phyloP scores from a whole-genome alignment of 2,329 filamentous ascomycete species.

The Scedosporium dehoogii region DNA sequence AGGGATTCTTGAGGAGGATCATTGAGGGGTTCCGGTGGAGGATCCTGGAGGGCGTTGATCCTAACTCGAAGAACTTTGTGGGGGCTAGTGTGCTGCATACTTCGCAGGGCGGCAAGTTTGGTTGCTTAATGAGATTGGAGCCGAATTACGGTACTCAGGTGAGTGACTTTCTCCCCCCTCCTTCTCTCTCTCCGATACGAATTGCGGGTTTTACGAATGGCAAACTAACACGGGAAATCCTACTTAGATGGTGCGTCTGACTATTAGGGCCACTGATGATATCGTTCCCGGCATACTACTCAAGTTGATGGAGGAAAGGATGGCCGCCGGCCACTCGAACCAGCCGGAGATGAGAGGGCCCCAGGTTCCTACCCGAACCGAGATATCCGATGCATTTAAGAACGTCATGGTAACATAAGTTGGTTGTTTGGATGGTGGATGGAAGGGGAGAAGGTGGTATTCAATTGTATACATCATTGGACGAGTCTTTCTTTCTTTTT shows the following conservation, averaged over 20 bases:
- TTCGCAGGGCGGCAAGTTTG: conserved; percentile 78
- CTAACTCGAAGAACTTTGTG: conserved; percentile 87
- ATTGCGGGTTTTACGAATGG: background rate
- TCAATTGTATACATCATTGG: background rate
- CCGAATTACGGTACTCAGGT: conserved; percentile 90
- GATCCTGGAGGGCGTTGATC: conserved; percentile 75
- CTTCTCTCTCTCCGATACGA: background rate
- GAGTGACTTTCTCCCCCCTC: conserved; percentile 26
- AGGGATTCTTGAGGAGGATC: conserved; percentile 59
- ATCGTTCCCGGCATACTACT: conserved; percentile 69
- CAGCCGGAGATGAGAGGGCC: conserved; percentile 20
- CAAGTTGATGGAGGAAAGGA: conserved; percentile 77
- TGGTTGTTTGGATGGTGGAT: background rate
- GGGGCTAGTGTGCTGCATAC: conserved; percentile 82
- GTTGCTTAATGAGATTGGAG: conserved; percentile 85
- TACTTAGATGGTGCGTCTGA: conserved; percentile 89
- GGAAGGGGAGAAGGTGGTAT: background rate
- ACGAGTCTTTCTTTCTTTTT: background rate
- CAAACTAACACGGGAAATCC: conserved; percentile 14
- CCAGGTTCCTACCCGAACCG: conserved; percentile 30
- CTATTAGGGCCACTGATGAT: conserved; percentile 89
- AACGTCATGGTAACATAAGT: conserved; percentile 41
- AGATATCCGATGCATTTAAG: conserved; percentile 46
- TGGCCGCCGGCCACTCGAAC: conserved; percentile 46
- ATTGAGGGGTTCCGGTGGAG: conserved; percentile 87